phyloP scores from a whole-genome alignment of 2,329 filamentous ascomycete species.

The Penicillium sp. region DNA sequence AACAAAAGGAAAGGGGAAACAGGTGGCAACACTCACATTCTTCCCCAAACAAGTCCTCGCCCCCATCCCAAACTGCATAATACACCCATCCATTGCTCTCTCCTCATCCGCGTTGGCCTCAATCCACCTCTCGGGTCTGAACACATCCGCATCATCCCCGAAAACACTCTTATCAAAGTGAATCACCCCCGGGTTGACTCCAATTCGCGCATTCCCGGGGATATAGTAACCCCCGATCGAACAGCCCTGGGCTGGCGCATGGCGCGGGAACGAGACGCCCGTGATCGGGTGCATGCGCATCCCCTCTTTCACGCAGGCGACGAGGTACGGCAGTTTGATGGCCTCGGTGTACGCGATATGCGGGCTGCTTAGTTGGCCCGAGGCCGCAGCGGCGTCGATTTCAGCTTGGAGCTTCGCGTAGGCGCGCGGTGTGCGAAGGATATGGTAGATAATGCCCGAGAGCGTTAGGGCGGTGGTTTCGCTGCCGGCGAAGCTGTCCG shows the following conservation, averaged over 20 bases:
- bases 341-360: slow-evolving; percentile 32
- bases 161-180: slow-evolving; percentile 1
- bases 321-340: slow-evolving; percentile 50
- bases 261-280: slow-evolving; percentile 28
- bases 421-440: slow-evolving; percentile 38
- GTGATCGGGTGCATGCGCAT: slow-evolving; percentile 48
- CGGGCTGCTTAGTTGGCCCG: slow-evolving; percentile 12
- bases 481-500: slow-evolving; percentile 35
- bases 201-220: slow-evolving; percentile 15
- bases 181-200: neutral
- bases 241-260: slow-evolving; percentile 22
- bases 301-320: slow-evolving; percentile 57
- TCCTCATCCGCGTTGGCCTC: neutral
- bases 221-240: slow-evolving; percentile 17
- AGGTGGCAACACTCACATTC: slow-evolving; percentile 12
- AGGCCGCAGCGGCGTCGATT: slow-evolving; percentile 7
- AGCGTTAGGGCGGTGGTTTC: slow-evolving; percentile 44
- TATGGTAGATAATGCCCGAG: slow-evolving; percentile 42
- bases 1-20: no score
- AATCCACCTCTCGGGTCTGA: slow-evolving; percentile 4
- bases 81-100: neutral
- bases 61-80: slow-evolving; percentile 21
- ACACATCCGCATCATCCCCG: slow-evolving; percentile 3
- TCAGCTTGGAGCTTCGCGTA: slow-evolving; percentile 21
- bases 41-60: slow-evolving; percentile 20